Evolutionary conservation across 1,284 basidiomycete species (phyloP), one percentile per base, ranked within the genome.

Genomic region (Ceratobasidium sp.): DNA sequence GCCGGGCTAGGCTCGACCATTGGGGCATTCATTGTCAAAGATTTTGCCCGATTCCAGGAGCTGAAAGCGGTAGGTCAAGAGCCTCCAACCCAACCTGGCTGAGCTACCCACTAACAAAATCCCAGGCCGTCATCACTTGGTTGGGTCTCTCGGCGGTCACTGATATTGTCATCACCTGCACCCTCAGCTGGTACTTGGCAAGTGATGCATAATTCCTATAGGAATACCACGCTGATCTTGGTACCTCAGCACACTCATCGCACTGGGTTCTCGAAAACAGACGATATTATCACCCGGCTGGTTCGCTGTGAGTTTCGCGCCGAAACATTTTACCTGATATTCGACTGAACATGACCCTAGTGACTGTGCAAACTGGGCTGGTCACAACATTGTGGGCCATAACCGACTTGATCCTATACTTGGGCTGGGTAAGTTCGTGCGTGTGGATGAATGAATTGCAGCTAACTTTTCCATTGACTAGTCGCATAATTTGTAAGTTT

Each of bases 291-390:
- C 27, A 78, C 79, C 73, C 76, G 74, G 53, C 80, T 84, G 56
- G 82, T 83, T 53, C 75, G 80, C 68, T 59, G 82, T 83, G 70
- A 60, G 79, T 75, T 11, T 41, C 19, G n/a, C 7, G 7, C 7
- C 21, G n/a, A 21, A 25, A 14, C 16, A 19, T 23, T 21, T 27
- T 11, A 7, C 9, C 14, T 14, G 8, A 53, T 14, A 30, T 54
- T 21, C 47, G 23, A 14, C 36, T 58, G 9, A 54, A 71, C 68
- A 23, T 47, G 13, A 25, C n/a, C n/a, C n/a, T 71, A 78, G 80
- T 79, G 47, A 77, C 80, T 1, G 75, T 82, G 8, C 79, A 80
- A 64, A 80, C 78, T 1, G 79, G 79, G 7, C 56, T 78, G 21
- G 39, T 80, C 27, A 80, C 79, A 0, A 71, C 78, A 1, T 11